Evolutionary conservation across 78 protist genomes (phyloP).

Genomic region (Emiliania huxleyi): DNA sequence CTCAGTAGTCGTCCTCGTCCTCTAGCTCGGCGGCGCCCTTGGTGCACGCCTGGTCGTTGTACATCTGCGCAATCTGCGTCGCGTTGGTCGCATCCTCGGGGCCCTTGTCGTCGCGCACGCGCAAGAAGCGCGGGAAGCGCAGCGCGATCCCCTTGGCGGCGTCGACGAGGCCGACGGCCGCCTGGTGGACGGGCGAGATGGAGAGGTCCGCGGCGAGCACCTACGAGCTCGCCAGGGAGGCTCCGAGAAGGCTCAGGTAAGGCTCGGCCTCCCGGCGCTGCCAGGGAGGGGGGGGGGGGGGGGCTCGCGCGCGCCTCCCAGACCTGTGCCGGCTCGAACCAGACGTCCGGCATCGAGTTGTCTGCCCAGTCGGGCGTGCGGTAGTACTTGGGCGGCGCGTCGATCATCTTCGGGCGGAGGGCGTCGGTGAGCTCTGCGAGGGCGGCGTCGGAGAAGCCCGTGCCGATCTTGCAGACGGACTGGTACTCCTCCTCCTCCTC

Average conservation of each 20-base stretch:
- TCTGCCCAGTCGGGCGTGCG: background rate
- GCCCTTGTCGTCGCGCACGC: slow-evolving; percentile 93
- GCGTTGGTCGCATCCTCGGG: slow-evolving; percentile 91
- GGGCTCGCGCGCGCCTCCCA: background rate
- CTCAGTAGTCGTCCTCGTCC: background rate
- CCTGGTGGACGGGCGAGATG: background rate
- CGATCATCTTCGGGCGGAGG: background rate
- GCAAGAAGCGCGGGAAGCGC: slow-evolving; percentile 96
- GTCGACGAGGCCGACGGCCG: slow-evolving; percentile 48
- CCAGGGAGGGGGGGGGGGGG: background rate
- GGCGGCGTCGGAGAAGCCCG: slow-evolving; percentile 35
- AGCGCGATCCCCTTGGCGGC: slow-evolving; percentile 91
- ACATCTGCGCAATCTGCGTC: background rate
- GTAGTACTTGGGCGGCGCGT: background rate
- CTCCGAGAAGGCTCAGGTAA: background rate
- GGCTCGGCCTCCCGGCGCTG: background rate
- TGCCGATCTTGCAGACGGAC: slow-evolving; percentile 69
- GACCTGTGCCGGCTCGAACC: background rate
- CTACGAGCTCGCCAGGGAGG: background rate
- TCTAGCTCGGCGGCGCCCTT: background rate
- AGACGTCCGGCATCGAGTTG: background rate
- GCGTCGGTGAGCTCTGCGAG: background rate
- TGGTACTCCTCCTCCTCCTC: slow-evolving; percentile 85
- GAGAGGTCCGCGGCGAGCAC: slow-evolving; percentile 17
- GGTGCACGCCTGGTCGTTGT: background rate